Conservation (phyloP, 305 asterid species). For the Fraxinus greggii region DNA sequence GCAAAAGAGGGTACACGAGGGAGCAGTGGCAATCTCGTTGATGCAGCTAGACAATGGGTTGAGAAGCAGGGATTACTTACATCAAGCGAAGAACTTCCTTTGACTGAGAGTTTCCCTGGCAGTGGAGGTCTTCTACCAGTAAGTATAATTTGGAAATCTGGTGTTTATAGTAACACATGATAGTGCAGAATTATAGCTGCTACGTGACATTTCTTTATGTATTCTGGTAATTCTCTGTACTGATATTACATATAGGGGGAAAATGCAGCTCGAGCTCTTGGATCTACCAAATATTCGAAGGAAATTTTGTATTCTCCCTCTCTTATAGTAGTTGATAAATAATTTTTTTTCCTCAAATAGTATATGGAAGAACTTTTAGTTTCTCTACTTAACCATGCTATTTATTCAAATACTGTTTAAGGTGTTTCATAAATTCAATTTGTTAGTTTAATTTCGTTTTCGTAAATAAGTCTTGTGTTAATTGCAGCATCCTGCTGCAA, state of each 20-base stretch:
- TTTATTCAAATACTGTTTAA: neutral
- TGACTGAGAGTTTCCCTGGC: slow-evolving; percentile 83
- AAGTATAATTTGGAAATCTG: slow-evolving; percentile 24
- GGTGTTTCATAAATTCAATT: neutral
- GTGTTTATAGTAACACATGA: neutral
- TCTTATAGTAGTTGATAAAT: neutral
- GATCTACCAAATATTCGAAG: neutral
- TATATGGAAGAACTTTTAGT: neutral
- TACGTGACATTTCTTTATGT: neutral
- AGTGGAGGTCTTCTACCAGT: slow-evolving; percentile 73
- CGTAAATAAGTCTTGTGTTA: neutral
- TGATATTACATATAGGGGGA: neutral
- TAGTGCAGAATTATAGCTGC: neutral
- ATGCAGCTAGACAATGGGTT: slow-evolving; percentile 96
- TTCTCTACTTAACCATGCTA: neutral
- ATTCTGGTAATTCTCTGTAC: neutral
- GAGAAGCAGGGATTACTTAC: slow-evolving; percentile 97
- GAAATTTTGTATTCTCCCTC: neutral
- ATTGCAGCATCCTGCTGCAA: neutral
- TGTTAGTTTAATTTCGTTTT: neutral
- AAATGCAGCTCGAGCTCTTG: neutral
- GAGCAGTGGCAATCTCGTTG: slow-evolving; percentile 98
- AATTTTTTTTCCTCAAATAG: neutral
- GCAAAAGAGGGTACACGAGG: slow-evolving; percentile 70
- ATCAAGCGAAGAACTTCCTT: slow-evolving; percentile 80